Conservation (phyloP, 352 stramenopile species). For the Globisporangium paddicum region DNA sequence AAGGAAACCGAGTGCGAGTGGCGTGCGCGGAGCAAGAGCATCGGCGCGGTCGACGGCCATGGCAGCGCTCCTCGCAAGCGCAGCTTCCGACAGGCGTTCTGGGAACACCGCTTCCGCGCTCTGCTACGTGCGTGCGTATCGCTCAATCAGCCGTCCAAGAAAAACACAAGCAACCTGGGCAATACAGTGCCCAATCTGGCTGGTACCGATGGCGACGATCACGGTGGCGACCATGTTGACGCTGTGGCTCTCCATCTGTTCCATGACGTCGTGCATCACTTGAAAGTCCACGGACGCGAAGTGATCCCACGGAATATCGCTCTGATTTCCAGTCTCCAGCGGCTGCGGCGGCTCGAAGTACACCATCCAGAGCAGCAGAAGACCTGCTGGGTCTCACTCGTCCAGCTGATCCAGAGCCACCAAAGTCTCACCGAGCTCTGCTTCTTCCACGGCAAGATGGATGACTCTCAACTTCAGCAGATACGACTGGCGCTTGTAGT, state of each 20-base stretch:
- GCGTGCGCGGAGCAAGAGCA: slow-evolving; percentile 6
- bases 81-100: slow-evolving; percentile 41
- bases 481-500: slow-evolving; percentile 25
- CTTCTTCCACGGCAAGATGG: slow-evolving; percentile 73
- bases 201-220: not conserved
- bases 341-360: slow-evolving; percentile 54
- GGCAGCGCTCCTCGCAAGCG: slow-evolving; percentile 20
- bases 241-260: slow-evolving; percentile 29
- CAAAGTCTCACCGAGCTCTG: slow-evolving; percentile 37
- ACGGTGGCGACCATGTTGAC: not conserved
- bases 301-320: slow-evolving; percentile 42
- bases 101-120: slow-evolving; percentile 53
- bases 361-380: slow-evolving; percentile 71
- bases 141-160: not conserved
- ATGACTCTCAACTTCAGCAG: slow-evolving; percentile 33
- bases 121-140: slow-evolving; percentile 33
- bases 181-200: not conserved
- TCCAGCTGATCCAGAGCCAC: slow-evolving; percentile 26
- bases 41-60: not conserved
- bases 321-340: slow-evolving; percentile 34
- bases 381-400: slow-evolving; percentile 37
- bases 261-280: slow-evolving; percentile 41
- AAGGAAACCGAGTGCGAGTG: slow-evolving; percentile 16
- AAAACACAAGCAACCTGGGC: not conserved
- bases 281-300: slow-evolving; percentile 65